Percentiles rank a stretch among this genome's conserved stretches.
These are phyloP conservation scores for Cladosporium austrohemisphaericum DNA, from an alignment of 2,329 filamentous ascomycete species.

Conservation along the genomic window DNA sequence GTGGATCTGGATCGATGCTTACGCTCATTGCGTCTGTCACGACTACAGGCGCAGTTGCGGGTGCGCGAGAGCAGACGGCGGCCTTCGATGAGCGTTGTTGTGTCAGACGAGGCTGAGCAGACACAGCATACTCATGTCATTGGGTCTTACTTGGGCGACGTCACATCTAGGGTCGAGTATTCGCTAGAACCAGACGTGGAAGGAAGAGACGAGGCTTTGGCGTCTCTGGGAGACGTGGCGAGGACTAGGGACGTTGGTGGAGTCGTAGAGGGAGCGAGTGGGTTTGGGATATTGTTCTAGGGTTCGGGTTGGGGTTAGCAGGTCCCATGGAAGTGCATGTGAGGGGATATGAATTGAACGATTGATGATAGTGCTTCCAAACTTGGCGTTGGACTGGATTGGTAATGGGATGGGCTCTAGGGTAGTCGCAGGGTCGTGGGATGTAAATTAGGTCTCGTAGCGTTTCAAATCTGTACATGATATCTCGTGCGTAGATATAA, in stretches of 20 bases:
- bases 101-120: conserved; percentile 48
- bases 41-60: conserved; percentile 62
- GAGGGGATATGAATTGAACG: too few relatives aligned
- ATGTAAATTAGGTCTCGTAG: too few relatives aligned
- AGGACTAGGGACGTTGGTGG: background rate
- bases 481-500: too few relatives aligned
- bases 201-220: conserved; percentile 5
- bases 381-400: too few relatives aligned
- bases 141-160: conserved; percentile 59
- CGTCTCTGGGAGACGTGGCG: background rate
- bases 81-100: conserved; percentile 57
- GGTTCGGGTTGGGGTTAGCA: too few relatives aligned
- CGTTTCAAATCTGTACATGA: too few relatives aligned
- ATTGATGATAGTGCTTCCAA: too few relatives aligned
- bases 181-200: conserved; percentile 53
- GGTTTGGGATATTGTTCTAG: background rate
- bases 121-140: conserved; percentile 53
- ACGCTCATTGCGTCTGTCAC: conserved; percentile 41
- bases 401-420: too few relatives aligned
- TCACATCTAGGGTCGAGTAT: conserved; percentile 59
- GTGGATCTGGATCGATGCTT: conserved; percentile 18
- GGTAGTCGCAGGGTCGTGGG: too few relatives aligned
- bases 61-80: conserved; percentile 55
- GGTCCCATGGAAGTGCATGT: too few relatives aligned
- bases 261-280: background rate